Conservation (phyloP, 129 eudicot species). For the Arctium minus region DNA sequence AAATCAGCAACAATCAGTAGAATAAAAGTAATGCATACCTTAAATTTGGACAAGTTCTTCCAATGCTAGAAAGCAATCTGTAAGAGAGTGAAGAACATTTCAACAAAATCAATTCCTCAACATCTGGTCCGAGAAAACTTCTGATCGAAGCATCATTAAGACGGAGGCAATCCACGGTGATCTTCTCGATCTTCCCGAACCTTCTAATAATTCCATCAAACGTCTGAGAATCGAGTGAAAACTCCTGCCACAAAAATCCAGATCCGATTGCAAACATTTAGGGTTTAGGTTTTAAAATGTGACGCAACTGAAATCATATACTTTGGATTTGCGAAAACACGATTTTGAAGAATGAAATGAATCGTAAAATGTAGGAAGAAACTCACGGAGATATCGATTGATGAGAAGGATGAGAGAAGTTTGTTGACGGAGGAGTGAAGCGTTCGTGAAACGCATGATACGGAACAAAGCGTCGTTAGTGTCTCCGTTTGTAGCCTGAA, state of each 20-base stretch:
- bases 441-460: slow-evolving; percentile 42
- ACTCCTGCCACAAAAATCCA: slow-evolving; percentile 27
- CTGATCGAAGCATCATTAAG: slow-evolving; percentile 34
- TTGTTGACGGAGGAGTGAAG: slow-evolving; percentile 39
- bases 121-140: slow-evolving; percentile 36
- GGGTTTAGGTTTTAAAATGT: not conserved
- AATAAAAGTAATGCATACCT: slow-evolving; percentile 32
- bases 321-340: not conserved
- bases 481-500: slow-evolving; percentile 35
- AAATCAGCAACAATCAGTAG: not conserved
- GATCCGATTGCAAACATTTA: slow-evolving; percentile 5
- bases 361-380: not conserved
- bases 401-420: slow-evolving; percentile 36
- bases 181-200: slow-evolving; percentile 27
- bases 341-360: not conserved
- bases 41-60: slow-evolving; percentile 54
- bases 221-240: slow-evolving; percentile 38
- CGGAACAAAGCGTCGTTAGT: slow-evolving; percentile 44
- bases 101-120: slow-evolving; percentile 57
- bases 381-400: slow-evolving; percentile 65
- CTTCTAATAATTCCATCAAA: slow-evolving; percentile 25
- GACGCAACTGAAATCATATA: not conserved
- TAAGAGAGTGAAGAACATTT: slow-evolving; percentile 49
- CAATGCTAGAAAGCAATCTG: slow-evolving; percentile 40
- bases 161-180: slow-evolving; percentile 60